Conservation (phyloP, 352 stramenopile species). For the Globisporangium irregulare region DNA sequence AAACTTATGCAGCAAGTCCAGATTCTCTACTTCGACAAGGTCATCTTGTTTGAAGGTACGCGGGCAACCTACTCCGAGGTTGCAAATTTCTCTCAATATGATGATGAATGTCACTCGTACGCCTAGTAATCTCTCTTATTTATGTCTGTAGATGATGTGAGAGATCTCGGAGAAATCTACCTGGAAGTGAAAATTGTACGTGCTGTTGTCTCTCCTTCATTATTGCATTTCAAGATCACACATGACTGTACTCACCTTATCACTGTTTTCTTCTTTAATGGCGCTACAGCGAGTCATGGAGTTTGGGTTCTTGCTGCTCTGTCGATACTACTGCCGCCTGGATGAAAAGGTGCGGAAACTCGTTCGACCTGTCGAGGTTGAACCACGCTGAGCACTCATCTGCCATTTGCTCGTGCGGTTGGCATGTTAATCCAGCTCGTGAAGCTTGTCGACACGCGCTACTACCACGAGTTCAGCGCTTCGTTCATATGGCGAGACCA, state of each 20-base stretch:
- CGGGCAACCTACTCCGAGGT: neutral
- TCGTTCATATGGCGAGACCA: slow-evolving; percentile 55
- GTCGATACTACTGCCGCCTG: slow-evolving; percentile 59
- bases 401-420: neutral
- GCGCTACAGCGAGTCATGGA: slow-evolving; percentile 46
- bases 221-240: neutral
- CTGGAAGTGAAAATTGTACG: slow-evolving; percentile 54
- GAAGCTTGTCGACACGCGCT: slow-evolving; percentile 49
- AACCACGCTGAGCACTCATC: neutral
- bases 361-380: neutral
- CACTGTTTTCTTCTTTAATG: neutral
- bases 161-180: slow-evolving; percentile 63
- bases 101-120: neutral
- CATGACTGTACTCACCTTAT: neutral
- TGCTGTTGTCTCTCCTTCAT: neutral
- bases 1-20: slow-evolving; percentile 48
- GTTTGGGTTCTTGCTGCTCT: slow-evolving; percentile 65
- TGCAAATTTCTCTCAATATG: neutral
- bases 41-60: slow-evolving; percentile 62
- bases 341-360: slow-evolving; percentile 44
- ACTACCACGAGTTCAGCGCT: slow-evolving; percentile 63
- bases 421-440: slow-evolving; percentile 25
- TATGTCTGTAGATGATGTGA: slow-evolving; percentile 46
- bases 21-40: slow-evolving; percentile 59
- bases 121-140: neutral